phyloP scores from a whole-genome alignment of 768 basidiomycete species.

The Leucocoprinus leucothites region DNA sequence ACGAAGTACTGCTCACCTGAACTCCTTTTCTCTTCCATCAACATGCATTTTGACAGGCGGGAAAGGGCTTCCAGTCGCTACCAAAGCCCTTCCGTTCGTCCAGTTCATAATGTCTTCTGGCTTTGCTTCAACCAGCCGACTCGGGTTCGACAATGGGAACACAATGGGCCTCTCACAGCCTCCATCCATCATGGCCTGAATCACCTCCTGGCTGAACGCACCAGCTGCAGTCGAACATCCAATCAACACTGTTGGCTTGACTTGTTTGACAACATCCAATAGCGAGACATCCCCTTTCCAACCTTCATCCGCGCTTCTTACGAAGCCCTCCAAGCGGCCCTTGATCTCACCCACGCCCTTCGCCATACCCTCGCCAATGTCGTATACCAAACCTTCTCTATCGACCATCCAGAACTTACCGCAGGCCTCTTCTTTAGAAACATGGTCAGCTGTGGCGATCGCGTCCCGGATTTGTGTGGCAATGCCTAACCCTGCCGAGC shows the following conservation, averaged over 20 bases:
- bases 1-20: constrained; percentile 32
- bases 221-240: constrained; percentile 79
- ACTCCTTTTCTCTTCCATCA: constrained; percentile 56
- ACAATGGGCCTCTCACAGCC: constrained; percentile 66
- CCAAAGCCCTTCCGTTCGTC: constrained; percentile 75
- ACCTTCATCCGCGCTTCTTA: constrained; percentile 52
- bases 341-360: constrained; percentile 29
- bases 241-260: constrained; percentile 80
- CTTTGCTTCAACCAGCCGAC: constrained; percentile 68
- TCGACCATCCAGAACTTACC: constrained; percentile 73
- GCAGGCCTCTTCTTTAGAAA: constrained; percentile 57
- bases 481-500: constrained; percentile 82
- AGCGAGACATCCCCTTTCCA: constrained; percentile 56
- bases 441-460: constrained; percentile 52
- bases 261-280: constrained; percentile 65
- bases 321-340: constrained; percentile 49
- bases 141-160: constrained; percentile 83
- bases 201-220: constrained; percentile 73
- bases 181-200: constrained; percentile 56
- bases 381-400: constrained; percentile 32
- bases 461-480: constrained; percentile 74
- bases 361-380: constrained; percentile 19
- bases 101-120: constrained; percentile 72
- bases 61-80: constrained; percentile 87
- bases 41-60: constrained; percentile 60